A percentile compares a stretch with the other conserved stretches of the same genome.
phyloP scores from a whole-genome alignment of 306 rosid species.

The Purshia tridentata region DNA sequence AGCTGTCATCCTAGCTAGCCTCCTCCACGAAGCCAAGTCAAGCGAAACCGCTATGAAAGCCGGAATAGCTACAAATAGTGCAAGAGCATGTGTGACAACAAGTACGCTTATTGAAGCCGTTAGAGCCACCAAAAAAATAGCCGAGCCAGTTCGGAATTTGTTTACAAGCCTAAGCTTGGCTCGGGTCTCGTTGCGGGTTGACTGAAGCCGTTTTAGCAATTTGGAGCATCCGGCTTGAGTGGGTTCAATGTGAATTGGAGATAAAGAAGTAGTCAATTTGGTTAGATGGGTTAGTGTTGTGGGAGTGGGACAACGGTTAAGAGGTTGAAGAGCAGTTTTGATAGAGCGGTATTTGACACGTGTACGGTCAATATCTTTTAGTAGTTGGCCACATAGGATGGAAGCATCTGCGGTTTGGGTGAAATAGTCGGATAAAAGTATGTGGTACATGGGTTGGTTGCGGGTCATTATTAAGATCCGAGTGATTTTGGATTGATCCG shows the following conservation, averaged over 20 bases:
- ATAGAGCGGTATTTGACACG: conserved; percentile 37
- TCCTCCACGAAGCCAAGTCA: conserved; percentile 31
- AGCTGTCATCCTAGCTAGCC: conserved; percentile 27
- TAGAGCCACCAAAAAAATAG: conserved; percentile 32
- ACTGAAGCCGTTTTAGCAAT: conserved; percentile 52
- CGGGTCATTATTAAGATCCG: conserved; percentile 37
- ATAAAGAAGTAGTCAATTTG: conserved; percentile 22
- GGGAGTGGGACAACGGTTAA: not conserved
- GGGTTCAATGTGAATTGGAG: conserved; percentile 1
- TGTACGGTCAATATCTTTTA: conserved; percentile 51
- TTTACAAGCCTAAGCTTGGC: conserved; percentile 30
- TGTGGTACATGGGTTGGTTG: conserved; percentile 18
- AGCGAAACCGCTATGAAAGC: conserved; percentile 32
- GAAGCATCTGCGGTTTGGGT: conserved; percentile 63
- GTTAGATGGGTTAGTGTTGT: conserved; percentile 13
- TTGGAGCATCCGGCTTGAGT: conserved; percentile 33
- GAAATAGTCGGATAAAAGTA: conserved; percentile 56
- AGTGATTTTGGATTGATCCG: conserved; percentile 45
- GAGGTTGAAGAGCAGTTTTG: conserved; percentile 20
- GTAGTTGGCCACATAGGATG: conserved; percentile 46
- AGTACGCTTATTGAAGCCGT: conserved; percentile 45
- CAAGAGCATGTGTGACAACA: conserved; percentile 53
- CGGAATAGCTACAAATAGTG: conserved; percentile 47
- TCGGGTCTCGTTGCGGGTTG: conserved; percentile 38
- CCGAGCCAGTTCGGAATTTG: conserved; percentile 36